A percentile compares a stretch with the other conserved stretches of the same genome.
phyloP scores from a whole-genome alignment of 306 rosid genomes.

The Hippophae gyantsensis region DNA sequence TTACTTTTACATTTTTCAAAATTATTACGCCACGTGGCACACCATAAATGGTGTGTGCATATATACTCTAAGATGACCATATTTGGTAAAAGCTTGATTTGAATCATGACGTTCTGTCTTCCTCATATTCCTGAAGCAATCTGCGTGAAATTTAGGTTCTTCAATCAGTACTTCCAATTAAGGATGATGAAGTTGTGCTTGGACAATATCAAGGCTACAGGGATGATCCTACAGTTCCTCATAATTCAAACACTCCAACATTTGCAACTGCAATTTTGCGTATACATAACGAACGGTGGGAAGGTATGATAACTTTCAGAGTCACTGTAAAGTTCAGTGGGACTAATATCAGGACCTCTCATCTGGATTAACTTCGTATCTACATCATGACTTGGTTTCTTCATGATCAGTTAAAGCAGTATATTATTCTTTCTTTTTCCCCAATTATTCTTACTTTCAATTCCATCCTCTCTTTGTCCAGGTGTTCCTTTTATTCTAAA shows the following conservation, averaged over 20 bases:
- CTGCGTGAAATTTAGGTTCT: slow-evolving; percentile 57
- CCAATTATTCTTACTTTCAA: slow-evolving; percentile 1
- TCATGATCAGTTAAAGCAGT: slow-evolving; percentile 4
- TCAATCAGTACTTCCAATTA: slow-evolving; percentile 75
- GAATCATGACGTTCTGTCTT: too few species aligned
- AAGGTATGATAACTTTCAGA: slow-evolving; percentile 33
- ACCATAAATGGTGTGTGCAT: too few species aligned
- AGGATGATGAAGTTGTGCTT: slow-evolving; percentile 76
- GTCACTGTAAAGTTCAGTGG: slow-evolving; percentile 5
- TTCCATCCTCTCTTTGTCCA: slow-evolving; percentile 14
- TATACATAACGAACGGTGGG: slow-evolving; percentile 97
- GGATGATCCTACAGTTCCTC: slow-evolving; percentile 94
- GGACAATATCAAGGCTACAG: slow-evolving; percentile 96
- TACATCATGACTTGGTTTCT: background rate
- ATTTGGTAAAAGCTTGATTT: too few species aligned
- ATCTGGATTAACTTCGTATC: background rate
- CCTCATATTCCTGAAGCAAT: too few species aligned
- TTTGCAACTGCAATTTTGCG: slow-evolving; percentile 77
- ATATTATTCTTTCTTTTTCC: background rate
- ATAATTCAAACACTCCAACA: slow-evolving; percentile 89
- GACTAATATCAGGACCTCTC: background rate
- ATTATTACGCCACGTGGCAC: too few species aligned
- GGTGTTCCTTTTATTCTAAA: slow-evolving; percentile 92
- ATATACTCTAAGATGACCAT: too few species aligned
- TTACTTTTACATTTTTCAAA: too few species aligned